Base-by-base conservation (phyloP, 2,329 filamentous ascomycete genomes). In the Lachnellula cervina region DNA sequence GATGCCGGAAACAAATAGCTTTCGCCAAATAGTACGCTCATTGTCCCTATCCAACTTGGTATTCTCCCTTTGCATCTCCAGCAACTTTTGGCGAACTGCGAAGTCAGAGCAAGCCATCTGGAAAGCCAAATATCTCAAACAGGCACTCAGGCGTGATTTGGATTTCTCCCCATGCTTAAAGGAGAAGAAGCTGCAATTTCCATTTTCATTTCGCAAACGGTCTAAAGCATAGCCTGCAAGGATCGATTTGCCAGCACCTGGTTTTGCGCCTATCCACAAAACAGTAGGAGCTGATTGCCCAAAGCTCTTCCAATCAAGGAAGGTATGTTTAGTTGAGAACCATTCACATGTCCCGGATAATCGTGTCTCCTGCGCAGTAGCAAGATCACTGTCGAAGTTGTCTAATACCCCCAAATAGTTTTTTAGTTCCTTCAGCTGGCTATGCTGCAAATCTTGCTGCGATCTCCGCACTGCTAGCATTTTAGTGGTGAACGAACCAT, bases 41-140 rank as follows among this genome's bases (percentile, higher is more conserved):
- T 72, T 64, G 21, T 68, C 65, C 13, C 61, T 60, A 40, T 66
- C 63, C 25, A 70, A 62, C 0, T 59, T 54, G 1, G 59, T 55
- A 2, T 65, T 62, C 21, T 70, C 63, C 1, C 62, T 34, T 9
- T 56, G 59, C 4, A 69, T 49, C 8, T 62, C 49, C 1, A 66
- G 38, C 1, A 72, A 40, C 17, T 25, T 58, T 11, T 67, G 46
- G 0, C 66, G 57, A n/a, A 71, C 47, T 4, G 45, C 40, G 0
- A 57, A 19, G 45, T 69, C 63, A 1, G 51, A 52, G 5, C 49
- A 42, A 11, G 71, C 69, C 67, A 73, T 72, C 51, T 73, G 71
- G 38, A 61, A 69, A 0, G 69, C 68, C 2, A 72, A 55, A 1
- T 69, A 71, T n/a, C 56, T 23, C 8, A 67, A 56, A 40, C 52